Percentiles rank a stretch among this genome's conserved stretches.
Evolutionary conservation across 257 asterid species (phyloP).

Genomic region (Knoxia roxburghii): DNA sequence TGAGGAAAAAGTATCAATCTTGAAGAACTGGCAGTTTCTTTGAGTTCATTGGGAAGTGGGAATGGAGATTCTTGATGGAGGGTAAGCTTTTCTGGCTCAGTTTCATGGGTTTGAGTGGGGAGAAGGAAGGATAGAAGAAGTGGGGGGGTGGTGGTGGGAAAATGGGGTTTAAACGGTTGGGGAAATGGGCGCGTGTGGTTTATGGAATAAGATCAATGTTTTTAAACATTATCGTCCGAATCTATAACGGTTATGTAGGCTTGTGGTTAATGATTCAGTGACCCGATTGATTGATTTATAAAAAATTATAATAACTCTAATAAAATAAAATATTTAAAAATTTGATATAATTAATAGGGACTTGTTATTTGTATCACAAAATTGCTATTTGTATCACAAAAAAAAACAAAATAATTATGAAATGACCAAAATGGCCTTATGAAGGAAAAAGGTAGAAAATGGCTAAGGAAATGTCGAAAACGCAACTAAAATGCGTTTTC

Average conservation of each 20-base stretch:
- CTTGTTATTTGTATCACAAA: too few species aligned
- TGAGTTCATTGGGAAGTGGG: slow-evolving; percentile 12
- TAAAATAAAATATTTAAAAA: too few species aligned
- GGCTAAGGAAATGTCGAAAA: too few species aligned
- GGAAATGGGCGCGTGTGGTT: slow-evolving; percentile 51
- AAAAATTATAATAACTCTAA: too few species aligned
- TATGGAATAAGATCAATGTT: background rate
- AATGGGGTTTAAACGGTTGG: slow-evolving; percentile 83
- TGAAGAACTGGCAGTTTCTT: background rate
- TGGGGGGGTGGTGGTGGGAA: slow-evolving; percentile 41
- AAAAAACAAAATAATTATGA: too few species aligned
- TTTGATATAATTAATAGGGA: too few species aligned
- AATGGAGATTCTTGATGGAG: slow-evolving; percentile 12
- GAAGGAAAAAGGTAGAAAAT: too few species aligned
- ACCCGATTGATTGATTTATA: background rate
- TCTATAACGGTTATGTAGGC: slow-evolving; percentile 76
- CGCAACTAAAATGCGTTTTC: too few species aligned
- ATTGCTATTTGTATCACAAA: too few species aligned
- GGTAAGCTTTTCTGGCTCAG: background rate
- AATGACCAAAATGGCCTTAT: too few species aligned
- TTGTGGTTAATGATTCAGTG: slow-evolving; percentile 1
- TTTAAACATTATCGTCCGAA: background rate
- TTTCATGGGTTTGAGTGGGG: too few species aligned
- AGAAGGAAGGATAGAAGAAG: background rate
- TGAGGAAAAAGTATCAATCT: background rate